Evolutionary conservation across 2,329 filamentous ascomycete species (phyloP).

Genomic region (Zopfia rhizophila): DNA sequence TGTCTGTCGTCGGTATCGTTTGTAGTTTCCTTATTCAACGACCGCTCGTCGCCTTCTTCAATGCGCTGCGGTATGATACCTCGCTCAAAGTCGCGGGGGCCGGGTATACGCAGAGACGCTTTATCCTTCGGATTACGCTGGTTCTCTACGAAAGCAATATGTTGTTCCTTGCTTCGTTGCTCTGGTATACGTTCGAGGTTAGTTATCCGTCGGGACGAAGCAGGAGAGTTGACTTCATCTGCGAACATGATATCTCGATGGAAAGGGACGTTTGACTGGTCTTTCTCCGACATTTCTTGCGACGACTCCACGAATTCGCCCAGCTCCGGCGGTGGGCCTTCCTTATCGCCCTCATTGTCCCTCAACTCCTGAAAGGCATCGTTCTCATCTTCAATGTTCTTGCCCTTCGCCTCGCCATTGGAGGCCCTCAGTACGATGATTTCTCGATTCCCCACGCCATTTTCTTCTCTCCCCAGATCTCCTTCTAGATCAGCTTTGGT

Average conservation of each 20-base stretch:
- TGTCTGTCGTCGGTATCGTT: constrained; percentile 34
- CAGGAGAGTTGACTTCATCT: constrained; percentile 70
- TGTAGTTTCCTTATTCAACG: constrained; percentile 31
- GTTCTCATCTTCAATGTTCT: constrained; percentile 65
- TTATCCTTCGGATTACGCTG: constrained; percentile 79
- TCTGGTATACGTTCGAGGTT: constrained; percentile 61
- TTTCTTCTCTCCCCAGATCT: constrained; percentile 61
- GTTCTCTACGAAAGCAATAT: constrained; percentile 87
- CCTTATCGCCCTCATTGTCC: constrained; percentile 47
- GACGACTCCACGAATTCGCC: constrained; percentile 18
- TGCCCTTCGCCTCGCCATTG: constrained; percentile 62
- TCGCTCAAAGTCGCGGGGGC: constrained; percentile 87
- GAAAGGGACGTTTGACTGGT: constrained; percentile 36
- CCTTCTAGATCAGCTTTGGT: constrained; percentile 58
- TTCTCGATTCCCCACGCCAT: constrained; percentile 71
- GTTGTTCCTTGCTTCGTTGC: constrained; percentile 73
- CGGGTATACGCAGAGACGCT: constrained; percentile 85
- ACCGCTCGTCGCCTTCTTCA: constrained; percentile 49
- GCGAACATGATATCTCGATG: constrained; percentile 73
- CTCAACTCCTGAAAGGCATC: constrained; percentile 58
- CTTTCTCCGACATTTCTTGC: constrained; percentile 31
- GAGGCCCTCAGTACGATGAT: constrained; percentile 74
- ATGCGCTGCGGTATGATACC: constrained; percentile 76
- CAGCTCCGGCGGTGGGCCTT: constrained; percentile 1
- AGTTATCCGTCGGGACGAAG: constrained; percentile 64